Conservation (phyloP, 148 eudicot species). For the Heliamphora exappendiculata region DNA sequence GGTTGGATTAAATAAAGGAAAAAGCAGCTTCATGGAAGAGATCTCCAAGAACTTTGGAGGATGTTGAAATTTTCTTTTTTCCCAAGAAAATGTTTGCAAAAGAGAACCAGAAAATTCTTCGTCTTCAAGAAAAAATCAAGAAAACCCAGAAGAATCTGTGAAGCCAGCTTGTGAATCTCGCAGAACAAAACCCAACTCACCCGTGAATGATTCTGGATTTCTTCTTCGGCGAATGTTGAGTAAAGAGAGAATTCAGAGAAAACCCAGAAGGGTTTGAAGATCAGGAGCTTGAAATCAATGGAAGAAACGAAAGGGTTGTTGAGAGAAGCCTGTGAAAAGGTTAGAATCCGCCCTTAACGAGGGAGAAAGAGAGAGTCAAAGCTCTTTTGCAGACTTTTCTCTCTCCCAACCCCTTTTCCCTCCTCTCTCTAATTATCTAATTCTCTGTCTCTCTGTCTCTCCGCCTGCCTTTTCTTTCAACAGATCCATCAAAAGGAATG, state of each 20-base stretch:
- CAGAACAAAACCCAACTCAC: background rate
- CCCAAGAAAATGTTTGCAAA: background rate
- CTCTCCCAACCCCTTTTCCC: no score
- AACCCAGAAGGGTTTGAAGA: background rate
- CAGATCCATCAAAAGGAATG: no score
- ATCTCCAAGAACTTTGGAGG: slow-evolving; percentile 5
- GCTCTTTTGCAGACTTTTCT: no score
- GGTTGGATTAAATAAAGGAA: background rate
- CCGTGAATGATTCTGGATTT: background rate
- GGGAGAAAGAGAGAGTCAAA: no score
- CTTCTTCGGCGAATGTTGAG: background rate
- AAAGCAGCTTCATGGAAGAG: background rate
- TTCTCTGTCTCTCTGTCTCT: no score
- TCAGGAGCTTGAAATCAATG: no score
- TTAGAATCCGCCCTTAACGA: no score
- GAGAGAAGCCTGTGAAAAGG: no score
- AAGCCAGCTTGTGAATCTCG: slow-evolving; percentile 5
- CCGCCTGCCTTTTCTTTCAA: no score
- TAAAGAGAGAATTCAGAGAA: background rate
- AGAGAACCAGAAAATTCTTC: background rate
- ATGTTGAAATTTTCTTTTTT: background rate
- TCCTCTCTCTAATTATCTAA: no score
- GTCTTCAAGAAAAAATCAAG: background rate
- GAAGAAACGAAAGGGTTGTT: no score
- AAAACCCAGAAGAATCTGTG: background rate